phyloP scores from a whole-genome alignment of 1,139 yeast genomes.

The Yamadazyma taylorii region DNA sequence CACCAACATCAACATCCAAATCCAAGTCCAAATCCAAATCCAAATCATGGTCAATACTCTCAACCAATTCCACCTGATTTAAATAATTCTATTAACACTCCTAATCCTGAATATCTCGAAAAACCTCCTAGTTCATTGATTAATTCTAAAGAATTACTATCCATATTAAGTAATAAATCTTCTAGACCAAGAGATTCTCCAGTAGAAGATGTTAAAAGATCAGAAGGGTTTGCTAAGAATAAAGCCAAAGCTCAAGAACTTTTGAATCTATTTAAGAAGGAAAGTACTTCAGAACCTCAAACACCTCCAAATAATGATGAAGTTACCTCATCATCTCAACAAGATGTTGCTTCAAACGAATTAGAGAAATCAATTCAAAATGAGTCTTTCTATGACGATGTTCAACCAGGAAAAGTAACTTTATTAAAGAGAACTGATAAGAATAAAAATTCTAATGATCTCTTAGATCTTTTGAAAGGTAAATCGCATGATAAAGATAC shows the following conservation, averaged over 20 bases:
- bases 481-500: conserved; percentile 2
- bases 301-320: conserved; percentile 4
- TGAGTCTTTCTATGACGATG: background rate
- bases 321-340: conserved; percentile 12
- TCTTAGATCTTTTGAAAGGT: conserved; percentile 18
- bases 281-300: conserved; percentile 4
- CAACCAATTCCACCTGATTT: conserved; percentile 9
- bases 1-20: conserved; percentile 3
- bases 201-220: conserved; percentile 9
- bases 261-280: conserved; percentile 32
- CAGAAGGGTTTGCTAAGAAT: conserved; percentile 26
- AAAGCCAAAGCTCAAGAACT: conserved; percentile 41
- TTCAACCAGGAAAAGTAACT: conserved; percentile 13
- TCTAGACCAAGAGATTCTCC: conserved; percentile 15
- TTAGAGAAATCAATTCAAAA: conserved; percentile 20
- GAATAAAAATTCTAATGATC: conserved; percentile 12
- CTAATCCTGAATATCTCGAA: conserved; percentile 44
- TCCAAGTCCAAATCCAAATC: conserved; percentile 7
- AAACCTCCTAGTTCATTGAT: conserved; percentile 38
- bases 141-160: conserved; percentile 53
- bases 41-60: background rate
- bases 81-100: conserved; percentile 23
- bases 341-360: conserved; percentile 19
- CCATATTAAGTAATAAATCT: conserved; percentile 44
- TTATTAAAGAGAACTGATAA: conserved; percentile 11